Conservation (phyloP, 345 rosid genomes). For the Diplotaxis tenuifolia region DNA sequence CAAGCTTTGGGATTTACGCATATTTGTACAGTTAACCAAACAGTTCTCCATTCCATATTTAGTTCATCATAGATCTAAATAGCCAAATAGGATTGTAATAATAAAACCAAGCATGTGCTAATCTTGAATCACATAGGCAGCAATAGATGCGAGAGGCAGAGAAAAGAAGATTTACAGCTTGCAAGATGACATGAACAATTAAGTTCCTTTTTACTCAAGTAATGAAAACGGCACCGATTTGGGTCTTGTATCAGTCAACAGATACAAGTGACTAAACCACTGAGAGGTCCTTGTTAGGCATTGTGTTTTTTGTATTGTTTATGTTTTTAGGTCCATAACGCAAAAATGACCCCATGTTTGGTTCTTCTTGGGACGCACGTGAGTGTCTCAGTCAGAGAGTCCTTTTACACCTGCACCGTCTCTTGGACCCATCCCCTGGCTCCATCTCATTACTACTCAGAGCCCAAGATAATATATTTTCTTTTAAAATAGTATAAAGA, state of each 20-base stretch:
- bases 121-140: slow-evolving; percentile 2
- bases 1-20: background rate
- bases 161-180: background rate
- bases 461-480: slow-evolving; percentile 9
- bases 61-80: background rate
- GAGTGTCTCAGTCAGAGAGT: slow-evolving; percentile 18
- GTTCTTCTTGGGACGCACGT: slow-evolving; percentile 36
- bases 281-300: background rate
- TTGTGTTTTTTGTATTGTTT: slow-evolving; percentile 22
- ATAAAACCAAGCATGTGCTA: background rate
- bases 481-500: background rate
- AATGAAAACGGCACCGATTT: slow-evolving; percentile 1
- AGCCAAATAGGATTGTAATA: background rate
- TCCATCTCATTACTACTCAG: slow-evolving; percentile 10
- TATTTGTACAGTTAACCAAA: background rate
- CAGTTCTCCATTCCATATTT: background rate
- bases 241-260: slow-evolving; percentile 11
- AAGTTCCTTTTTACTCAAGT: background rate
- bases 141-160: slow-evolving; percentile 2
- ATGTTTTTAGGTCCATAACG: slow-evolving; percentile 10
- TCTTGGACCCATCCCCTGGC: slow-evolving; percentile 30
- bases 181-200: slow-evolving; percentile 10
- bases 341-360: slow-evolving; percentile 20
- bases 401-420: slow-evolving; percentile 21
- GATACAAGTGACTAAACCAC: background rate